These are phyloP conservation scores for Naganishia kalamii DNA, from an alignment of 768 basidiomycete genomes.

Conservation along the genomic window DNA sequence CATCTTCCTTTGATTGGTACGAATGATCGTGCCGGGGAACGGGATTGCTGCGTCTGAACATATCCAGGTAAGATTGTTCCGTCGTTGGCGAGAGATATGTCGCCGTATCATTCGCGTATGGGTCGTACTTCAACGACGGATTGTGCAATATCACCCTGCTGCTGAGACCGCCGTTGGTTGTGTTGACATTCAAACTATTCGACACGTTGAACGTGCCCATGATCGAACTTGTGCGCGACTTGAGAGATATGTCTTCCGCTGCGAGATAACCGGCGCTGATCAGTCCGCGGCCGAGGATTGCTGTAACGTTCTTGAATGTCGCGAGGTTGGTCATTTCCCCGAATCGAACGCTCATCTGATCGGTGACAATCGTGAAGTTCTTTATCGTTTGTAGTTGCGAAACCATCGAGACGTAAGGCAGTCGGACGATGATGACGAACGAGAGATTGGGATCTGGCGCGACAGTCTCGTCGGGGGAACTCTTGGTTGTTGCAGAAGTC, in stretches of 20 bases:
- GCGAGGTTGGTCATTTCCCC: conserved; percentile 33
- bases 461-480: conserved; percentile 15
- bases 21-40: background rate
- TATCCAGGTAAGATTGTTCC: conserved; percentile 2
- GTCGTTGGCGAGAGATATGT: conserved; percentile 7
- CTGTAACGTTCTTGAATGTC: conserved; percentile 28
- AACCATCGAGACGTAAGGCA: conserved; percentile 7
- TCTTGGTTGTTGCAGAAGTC: conserved; percentile 6
- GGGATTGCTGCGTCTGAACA: background rate
- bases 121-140: conserved; percentile 1
- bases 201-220: conserved; percentile 39
- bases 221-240: conserved; percentile 32
- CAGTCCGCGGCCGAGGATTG: conserved; percentile 31
- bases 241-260: conserved; percentile 29
- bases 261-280: conserved; percentile 32
- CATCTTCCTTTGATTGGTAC: background rate
- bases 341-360: conserved; percentile 35
- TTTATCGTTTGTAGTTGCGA: background rate
- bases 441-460: conserved; percentile 24
- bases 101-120: conserved; percentile 12
- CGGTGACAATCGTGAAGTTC: conserved; percentile 23
- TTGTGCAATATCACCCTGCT: conserved; percentile 25
- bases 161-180: conserved; percentile 27
- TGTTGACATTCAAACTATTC: conserved; percentile 34
- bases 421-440: conserved; percentile 24